phyloP scores from a whole-genome alignment of 495 filamentous ascomycete genomes.

The Daldinia childiae region DNA sequence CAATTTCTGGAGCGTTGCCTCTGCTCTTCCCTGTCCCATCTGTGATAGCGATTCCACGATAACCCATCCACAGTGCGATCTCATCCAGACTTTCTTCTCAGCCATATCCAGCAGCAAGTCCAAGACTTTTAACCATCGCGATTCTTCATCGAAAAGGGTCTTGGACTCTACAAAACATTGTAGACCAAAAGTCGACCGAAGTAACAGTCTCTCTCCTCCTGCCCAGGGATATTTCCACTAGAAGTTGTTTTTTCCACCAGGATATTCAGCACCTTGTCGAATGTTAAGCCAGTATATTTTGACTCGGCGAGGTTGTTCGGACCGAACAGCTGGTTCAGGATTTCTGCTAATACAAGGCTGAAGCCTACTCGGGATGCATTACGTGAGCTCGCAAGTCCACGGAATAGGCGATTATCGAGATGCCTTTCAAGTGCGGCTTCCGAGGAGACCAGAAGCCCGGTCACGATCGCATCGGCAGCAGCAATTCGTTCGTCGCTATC shows the following conservation, averaged over 20 bases:
- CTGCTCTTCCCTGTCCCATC: slow-evolving; percentile 63
- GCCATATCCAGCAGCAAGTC: slow-evolving; percentile 66
- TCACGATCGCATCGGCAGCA: slow-evolving; percentile 60
- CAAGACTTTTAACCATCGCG: slow-evolving; percentile 70
- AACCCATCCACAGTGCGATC: slow-evolving; percentile 85
- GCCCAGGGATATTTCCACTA: slow-evolving; percentile 69
- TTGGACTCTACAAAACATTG: slow-evolving; percentile 83
- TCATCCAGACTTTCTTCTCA: slow-evolving; percentile 82
- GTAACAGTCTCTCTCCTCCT: slow-evolving; percentile 86
- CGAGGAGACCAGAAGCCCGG: slow-evolving; percentile 53
- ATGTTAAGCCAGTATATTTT: slow-evolving; percentile 60
- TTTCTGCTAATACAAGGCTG: slow-evolving; percentile 86
- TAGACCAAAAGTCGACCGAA: slow-evolving; percentile 88
- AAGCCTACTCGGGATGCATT: slow-evolving; percentile 93
- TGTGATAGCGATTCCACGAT: slow-evolving; percentile 61
- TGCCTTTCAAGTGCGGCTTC: slow-evolving; percentile 61
- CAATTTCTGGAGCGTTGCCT: slow-evolving; percentile 69
- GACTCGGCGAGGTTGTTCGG: slow-evolving; percentile 50
- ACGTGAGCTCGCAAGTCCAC: slow-evolving; percentile 87
- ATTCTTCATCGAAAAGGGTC: slow-evolving; percentile 68
- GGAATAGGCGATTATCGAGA: slow-evolving; percentile 74
- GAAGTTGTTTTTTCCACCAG: slow-evolving; percentile 74
- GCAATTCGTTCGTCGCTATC: slow-evolving; percentile 59
- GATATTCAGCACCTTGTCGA: slow-evolving; percentile 68
- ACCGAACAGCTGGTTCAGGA: slow-evolving; percentile 71